Evolutionary conservation across 2,329 filamentous ascomycete genomes (phyloP).

Genomic region (Cryphonectria carpinicola): DNA sequence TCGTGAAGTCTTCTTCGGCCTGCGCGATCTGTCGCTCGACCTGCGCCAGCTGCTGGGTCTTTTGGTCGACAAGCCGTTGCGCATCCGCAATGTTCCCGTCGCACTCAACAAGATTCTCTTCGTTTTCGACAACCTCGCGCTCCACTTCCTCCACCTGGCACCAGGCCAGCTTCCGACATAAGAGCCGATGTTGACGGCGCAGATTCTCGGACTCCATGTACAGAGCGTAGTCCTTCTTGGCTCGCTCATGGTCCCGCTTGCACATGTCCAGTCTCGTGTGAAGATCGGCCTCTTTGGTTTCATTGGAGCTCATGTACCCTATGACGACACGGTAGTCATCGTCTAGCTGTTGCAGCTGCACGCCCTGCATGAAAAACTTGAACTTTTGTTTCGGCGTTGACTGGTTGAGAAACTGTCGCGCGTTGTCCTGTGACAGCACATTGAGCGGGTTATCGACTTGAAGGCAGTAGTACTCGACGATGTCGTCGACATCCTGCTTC

Average conservation of each 20-base stretch:
- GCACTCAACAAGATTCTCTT: conserved; percentile 42
- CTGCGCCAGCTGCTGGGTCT: conserved; percentile 47
- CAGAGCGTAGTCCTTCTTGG: conserved; percentile 66
- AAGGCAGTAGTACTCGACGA: conserved; percentile 88
- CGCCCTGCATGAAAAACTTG: conserved; percentile 93
- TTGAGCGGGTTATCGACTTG: conserved; percentile 98
- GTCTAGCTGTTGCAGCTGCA: conserved; percentile 89
- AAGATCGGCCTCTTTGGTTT: conserved; percentile 63
- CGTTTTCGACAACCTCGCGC: conserved; percentile 45
- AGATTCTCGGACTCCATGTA: conserved; percentile 70
- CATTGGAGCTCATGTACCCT: conserved; percentile 75
- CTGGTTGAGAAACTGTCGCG: conserved; percentile 87
- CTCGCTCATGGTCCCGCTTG: conserved; percentile 61
- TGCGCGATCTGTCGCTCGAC: conserved; percentile 49
- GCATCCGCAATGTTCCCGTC: conserved; percentile 51
- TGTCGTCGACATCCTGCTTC: conserved; percentile 86
- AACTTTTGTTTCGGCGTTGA: conserved; percentile 87
- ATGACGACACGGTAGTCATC: conserved; percentile 86
- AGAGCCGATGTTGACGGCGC: conserved; percentile 60
- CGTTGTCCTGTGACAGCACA: conserved; percentile 92
- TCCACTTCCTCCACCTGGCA: conserved; percentile 82
- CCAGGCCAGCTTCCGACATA: conserved; percentile 79
- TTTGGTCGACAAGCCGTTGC: conserved; percentile 42
- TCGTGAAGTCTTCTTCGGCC: conserved; percentile 51
- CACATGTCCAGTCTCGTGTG: conserved; percentile 66